These are phyloP conservation scores for Spizellomyces sp. DNA, from an alignment of 192 early-diverging fungal genomes.

Conservation along the genomic window DNA sequence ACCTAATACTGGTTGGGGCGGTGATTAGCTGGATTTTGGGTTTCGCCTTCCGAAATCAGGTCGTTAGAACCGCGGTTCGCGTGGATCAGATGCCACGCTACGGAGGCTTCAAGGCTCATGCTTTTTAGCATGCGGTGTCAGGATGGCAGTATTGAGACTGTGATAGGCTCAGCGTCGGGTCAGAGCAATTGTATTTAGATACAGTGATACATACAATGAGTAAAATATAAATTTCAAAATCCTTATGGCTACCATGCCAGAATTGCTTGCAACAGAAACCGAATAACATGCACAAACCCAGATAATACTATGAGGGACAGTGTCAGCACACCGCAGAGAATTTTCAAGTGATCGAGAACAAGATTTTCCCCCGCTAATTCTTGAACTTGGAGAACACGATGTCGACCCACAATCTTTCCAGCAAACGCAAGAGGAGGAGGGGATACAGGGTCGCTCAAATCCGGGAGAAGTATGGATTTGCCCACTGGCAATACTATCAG, in stretches of 20 bases:
- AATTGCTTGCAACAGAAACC: too few species aligned
- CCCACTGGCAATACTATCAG: not conserved
- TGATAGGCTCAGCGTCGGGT: too few species aligned
- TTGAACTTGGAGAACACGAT: not conserved
- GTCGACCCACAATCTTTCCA: not conserved
- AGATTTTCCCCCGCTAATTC: not conserved
- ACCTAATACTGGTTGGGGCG: slow-evolving; percentile 32
- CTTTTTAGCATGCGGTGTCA: too few species aligned
- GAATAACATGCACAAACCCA: not conserved
- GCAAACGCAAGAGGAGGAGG: not conserved
- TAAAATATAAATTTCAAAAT: too few species aligned
- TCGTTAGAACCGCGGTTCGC: slow-evolving; percentile 33
- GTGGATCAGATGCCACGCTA: too few species aligned
- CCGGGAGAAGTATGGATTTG: not conserved
- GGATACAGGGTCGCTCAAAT: not conserved
- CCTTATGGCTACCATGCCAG: too few species aligned
- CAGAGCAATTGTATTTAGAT: too few species aligned
- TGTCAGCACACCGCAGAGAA: not conserved
- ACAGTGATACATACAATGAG: too few species aligned
- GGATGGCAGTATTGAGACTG: too few species aligned
- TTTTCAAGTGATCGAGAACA: not conserved
- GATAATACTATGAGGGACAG: not conserved
- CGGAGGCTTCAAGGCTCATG: too few species aligned
- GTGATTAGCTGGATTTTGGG: slow-evolving; percentile 17
- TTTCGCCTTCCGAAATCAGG: slow-evolving; percentile 18